Evolutionary conservation across 2,329 filamentous ascomycete species (phyloP).

Genomic region (Chrysosporium keratinophilum): DNA sequence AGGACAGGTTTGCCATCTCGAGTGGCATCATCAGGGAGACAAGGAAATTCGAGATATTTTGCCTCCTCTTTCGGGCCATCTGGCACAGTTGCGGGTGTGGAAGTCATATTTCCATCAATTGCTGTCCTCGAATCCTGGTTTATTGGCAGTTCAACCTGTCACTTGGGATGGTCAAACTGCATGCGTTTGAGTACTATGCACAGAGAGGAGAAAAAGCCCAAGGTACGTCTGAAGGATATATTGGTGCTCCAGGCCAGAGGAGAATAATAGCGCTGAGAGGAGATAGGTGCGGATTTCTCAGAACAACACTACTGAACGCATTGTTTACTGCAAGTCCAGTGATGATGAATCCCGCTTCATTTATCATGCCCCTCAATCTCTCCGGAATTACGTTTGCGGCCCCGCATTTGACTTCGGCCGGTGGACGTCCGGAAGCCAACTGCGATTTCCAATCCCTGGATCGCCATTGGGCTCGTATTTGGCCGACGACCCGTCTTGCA

Average conservation of each 20-base stretch:
- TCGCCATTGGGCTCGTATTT: background rate
- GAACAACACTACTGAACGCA: background rate
- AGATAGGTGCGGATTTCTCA: background rate
- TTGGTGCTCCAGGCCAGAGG: too few relatives aligned
- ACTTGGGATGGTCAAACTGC: background rate
- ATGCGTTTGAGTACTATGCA: background rate
- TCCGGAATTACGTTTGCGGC: slow-evolving; percentile 2
- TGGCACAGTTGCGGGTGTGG: background rate
- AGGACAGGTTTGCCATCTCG: slow-evolving; percentile 54
- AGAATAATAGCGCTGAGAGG: background rate
- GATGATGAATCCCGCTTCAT: background rate
- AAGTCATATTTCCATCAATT: background rate
- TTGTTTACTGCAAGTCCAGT: too few relatives aligned
- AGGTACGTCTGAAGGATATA: background rate
- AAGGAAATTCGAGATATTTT: slow-evolving; percentile 49
- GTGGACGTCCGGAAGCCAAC: background rate
- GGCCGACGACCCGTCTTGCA: too few relatives aligned
- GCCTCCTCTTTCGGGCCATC: slow-evolving; percentile 28
- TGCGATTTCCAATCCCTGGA: background rate
- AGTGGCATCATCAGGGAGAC: slow-evolving; percentile 43
- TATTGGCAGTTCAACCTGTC: background rate
- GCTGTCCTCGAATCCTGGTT: background rate
- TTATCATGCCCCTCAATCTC: background rate
- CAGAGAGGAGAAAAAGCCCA: background rate
- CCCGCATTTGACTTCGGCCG: background rate